Evolutionary conservation across 1,139 yeast species (phyloP).

Genomic region (Scheffersomyces illinoinensis): DNA sequence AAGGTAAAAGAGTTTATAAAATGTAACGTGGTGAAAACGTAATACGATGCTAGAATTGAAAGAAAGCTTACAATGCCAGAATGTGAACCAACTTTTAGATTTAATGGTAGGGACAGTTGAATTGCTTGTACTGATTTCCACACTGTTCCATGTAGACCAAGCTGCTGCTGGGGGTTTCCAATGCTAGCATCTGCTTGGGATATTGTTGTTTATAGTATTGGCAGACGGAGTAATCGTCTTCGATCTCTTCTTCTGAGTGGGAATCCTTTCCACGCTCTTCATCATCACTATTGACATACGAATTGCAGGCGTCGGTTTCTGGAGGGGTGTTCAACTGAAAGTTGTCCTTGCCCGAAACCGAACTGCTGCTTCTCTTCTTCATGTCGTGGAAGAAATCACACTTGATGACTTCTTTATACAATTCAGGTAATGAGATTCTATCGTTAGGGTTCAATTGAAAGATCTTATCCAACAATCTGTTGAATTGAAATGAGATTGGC

Average conservation of each 20-base stretch:
- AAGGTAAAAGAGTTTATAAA: background rate
- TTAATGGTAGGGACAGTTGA: slow-evolving; percentile 2
- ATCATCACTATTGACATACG: background rate
- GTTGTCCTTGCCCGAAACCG: background rate
- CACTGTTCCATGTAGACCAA: slow-evolving; percentile 3
- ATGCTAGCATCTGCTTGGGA: background rate
- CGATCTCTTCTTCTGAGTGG: background rate
- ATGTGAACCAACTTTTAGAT: background rate
- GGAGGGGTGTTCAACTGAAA: slow-evolving; percentile 9
- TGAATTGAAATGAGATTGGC: slow-evolving; percentile 66
- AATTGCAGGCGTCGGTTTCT: slow-evolving; percentile 3
- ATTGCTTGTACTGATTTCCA: slow-evolving; percentile 1
- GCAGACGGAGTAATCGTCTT: background rate
- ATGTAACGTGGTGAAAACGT: background rate
- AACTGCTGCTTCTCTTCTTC: background rate
- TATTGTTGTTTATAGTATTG: slow-evolving; percentile 2
- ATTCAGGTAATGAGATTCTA: slow-evolving; percentile 53
- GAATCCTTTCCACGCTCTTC: background rate
- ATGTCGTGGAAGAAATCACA: slow-evolving; percentile 42
- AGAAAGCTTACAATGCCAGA: background rate
- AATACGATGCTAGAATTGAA: background rate
- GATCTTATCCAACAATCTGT: slow-evolving; percentile 52
- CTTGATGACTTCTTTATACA: slow-evolving; percentile 40
- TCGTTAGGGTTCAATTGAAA: slow-evolving; percentile 64
- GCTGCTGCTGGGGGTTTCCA: slow-evolving; percentile 7